phyloP scores from a whole-genome alignment of 1,284 basidiomycete species.

The Austroboletus novae-zelandiae region DNA sequence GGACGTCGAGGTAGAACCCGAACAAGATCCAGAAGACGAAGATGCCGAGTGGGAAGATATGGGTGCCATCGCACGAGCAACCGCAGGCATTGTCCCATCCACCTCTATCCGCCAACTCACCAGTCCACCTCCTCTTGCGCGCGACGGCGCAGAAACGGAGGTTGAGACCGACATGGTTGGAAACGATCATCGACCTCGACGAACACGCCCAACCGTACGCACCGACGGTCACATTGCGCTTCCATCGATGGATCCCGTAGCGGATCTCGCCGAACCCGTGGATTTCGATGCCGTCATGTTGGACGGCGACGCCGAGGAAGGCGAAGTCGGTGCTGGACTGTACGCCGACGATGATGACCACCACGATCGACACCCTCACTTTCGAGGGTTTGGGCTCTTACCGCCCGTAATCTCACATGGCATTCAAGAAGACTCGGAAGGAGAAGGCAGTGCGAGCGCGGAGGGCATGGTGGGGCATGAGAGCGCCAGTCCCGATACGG shows the following conservation, averaged over 20 bases:
- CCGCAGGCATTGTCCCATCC: background rate
- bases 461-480: conserved; percentile 16
- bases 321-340: background rate
- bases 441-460: conserved; percentile 26
- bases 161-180: conserved; percentile 45
- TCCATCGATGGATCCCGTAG: conserved; percentile 10
- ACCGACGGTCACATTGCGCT: conserved; percentile 25
- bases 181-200: conserved; percentile 10
- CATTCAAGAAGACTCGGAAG: conserved; percentile 23
- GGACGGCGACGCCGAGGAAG: conserved; percentile 19
- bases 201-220: conserved; percentile 25
- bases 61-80: background rate
- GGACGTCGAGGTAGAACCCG: conserved; percentile 79
- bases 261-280: conserved; percentile 8
- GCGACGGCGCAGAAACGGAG: conserved; percentile 55
- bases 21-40: conserved; percentile 30
- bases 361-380: conserved; percentile 3
- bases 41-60: conserved; percentile 33
- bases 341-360: conserved; percentile 7
- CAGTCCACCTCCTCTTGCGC: conserved; percentile 17
- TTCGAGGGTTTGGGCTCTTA: conserved; percentile 18
- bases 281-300: conserved; percentile 29
- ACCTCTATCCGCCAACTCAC: conserved; percentile 19
- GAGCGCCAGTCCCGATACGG: conserved; percentile 4
- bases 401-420: conserved; percentile 13